Conservation (phyloP, 208 protist species). For the Crithidia bombi region DNA sequence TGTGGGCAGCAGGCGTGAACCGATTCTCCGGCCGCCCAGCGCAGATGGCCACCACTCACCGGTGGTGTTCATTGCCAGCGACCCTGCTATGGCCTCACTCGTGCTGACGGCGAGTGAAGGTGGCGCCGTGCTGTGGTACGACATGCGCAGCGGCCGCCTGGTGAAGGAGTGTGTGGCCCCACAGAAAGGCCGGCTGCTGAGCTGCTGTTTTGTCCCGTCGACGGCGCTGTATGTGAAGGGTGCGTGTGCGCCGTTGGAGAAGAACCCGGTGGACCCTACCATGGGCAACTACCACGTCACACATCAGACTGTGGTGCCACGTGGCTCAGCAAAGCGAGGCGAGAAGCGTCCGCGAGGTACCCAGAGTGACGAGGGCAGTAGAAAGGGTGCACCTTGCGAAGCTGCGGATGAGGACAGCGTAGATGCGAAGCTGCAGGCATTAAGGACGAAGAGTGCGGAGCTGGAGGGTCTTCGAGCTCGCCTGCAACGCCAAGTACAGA, state of each 20-base stretch:
- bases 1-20: constrained; percentile 14
- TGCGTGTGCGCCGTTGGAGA: constrained; percentile 41
- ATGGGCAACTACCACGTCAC: constrained; percentile 29
- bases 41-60: constrained; percentile 55
- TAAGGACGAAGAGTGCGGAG: constrained; percentile 40
- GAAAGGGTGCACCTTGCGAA: neutral
- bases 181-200: constrained; percentile 45
- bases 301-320: constrained; percentile 10
- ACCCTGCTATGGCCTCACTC: constrained; percentile 26
- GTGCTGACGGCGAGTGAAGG: constrained; percentile 56
- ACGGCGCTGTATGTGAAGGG: constrained; percentile 21
- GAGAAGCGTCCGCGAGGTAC: constrained; percentile 8
- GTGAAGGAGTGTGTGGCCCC: constrained; percentile 49
- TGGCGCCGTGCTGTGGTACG: constrained; percentile 68
- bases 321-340: neutral
- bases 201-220: constrained; percentile 41
- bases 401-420: neutral
- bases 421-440: neutral
- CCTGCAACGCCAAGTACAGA: constrained; percentile 21
- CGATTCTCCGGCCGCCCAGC: constrained; percentile 49
- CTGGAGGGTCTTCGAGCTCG: constrained; percentile 32
- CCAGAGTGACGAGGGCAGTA: neutral
- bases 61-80: constrained; percentile 61
- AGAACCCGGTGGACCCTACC: constrained; percentile 61
- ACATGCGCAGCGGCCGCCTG: constrained; percentile 35